These are phyloP conservation scores for Lepidopterella palustris DNA, from an alignment of 495 filamentous ascomycete genomes.

Conservation along the genomic window DNA sequence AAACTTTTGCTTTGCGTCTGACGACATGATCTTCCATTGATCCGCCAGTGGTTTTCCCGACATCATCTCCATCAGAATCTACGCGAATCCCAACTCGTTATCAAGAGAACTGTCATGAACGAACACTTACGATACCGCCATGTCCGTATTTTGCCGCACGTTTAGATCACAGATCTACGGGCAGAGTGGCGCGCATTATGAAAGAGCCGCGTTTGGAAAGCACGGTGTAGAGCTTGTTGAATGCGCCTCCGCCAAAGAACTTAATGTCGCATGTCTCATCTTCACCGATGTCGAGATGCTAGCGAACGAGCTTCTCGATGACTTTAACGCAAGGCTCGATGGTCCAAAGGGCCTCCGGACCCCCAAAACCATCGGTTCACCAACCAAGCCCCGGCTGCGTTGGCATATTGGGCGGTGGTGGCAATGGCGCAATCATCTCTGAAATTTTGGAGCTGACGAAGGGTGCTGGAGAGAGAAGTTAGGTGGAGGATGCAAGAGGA, in stretches of 20 bases:
- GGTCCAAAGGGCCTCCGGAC: neutral
- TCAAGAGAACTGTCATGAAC: neutral
- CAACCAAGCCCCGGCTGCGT: neutral
- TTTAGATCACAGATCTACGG: neutral
- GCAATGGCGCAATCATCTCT: no score
- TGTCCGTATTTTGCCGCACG: neutral
- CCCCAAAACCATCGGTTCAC: neutral
- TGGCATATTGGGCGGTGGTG: no score
- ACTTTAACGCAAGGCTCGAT: neutral
- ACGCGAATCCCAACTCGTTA: neutral
- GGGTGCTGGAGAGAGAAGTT: no score
- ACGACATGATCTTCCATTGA: neutral
- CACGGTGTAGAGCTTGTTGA: neutral
- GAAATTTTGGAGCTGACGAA: no score
- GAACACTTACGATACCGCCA: neutral
- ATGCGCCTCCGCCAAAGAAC: neutral
- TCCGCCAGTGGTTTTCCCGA: neutral
- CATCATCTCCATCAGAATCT: neutral
- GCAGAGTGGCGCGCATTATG: neutral
- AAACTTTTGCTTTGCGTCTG: neutral
- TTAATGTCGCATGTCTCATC: neutral
- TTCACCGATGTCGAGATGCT: neutral
- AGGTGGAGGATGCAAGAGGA: no score
- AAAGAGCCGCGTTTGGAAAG: neutral
- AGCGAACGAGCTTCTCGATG: neutral